These are phyloP conservation scores for Eucalyptus microcorys DNA, from an alignment of 345 rosid species.

Conservation along the genomic window DNA sequence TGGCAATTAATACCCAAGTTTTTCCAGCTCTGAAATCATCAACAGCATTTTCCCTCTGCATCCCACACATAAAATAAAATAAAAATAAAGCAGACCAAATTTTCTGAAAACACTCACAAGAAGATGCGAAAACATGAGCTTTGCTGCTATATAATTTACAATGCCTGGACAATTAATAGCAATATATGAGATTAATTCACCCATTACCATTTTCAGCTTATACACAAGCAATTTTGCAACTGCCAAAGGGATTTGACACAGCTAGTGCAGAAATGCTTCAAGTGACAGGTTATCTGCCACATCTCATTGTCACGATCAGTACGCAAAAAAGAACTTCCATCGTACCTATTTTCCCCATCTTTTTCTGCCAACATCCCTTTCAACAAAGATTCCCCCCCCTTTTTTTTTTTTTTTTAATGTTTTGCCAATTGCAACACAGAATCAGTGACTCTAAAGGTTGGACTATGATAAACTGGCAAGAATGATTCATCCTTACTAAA, in stretches of 20 bases:
- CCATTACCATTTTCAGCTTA: neutral
- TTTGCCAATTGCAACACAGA: neutral
- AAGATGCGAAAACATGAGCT: neutral
- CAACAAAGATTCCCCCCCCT: neutral
- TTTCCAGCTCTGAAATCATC: constrained; percentile 79
- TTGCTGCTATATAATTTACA: neutral
- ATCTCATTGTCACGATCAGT: neutral
- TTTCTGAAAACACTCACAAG: neutral
- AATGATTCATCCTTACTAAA: neutral
- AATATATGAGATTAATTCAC: neutral
- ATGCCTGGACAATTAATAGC: neutral
- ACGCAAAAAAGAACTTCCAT: neutral
- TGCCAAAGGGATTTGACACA: neutral
- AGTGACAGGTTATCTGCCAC: neutral
- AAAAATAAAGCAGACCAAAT: neutral
- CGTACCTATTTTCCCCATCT: neutral
- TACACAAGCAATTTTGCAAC: neutral
- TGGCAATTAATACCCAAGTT: constrained; percentile 90
- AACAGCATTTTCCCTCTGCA: constrained; percentile 74
- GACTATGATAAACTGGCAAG: neutral
- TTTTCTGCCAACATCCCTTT: neutral
- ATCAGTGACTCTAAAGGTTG: neutral
- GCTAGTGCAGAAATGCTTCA: neutral
- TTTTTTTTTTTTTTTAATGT: neutral
- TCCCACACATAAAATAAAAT: neutral